Evolutionary conservation across 768 basidiomycete species (phyloP).

Genomic region (Tylopilus vinaceipallidus): DNA sequence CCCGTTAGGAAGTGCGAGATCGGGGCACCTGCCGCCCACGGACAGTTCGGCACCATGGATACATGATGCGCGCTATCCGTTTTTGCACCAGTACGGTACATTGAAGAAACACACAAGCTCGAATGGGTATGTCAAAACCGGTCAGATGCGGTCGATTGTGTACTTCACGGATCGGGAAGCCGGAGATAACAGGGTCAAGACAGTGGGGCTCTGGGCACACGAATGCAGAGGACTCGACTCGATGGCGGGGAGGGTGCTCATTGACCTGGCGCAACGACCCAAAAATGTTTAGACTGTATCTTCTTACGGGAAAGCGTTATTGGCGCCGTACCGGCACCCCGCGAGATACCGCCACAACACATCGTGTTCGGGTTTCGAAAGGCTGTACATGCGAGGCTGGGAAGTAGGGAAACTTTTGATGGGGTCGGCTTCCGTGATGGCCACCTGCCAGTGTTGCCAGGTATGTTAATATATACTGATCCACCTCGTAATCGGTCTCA

Average conservation of each 20-base stretch:
- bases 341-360: not conserved
- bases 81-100: not conserved
- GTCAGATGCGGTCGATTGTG: not conserved
- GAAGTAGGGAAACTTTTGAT: constrained; percentile 10
- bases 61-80: not conserved
- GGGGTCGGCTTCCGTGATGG: constrained; percentile 18
- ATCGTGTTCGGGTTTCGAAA: not conserved
- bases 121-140: not conserved
- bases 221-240: too few species aligned
- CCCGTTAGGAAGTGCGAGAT: not conserved
- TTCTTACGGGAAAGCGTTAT: not conserved
- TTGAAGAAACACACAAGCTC: not conserved
- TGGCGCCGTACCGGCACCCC: not conserved
- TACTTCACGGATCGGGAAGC: not conserved
- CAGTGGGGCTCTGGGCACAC: too few species aligned
- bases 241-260: too few species aligned
- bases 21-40: not conserved
- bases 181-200: not conserved
- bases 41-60: not conserved
- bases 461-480: constrained; percentile 16
- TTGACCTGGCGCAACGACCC: too few species aligned
- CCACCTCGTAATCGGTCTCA: not conserved
- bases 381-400: constrained; percentile 14
- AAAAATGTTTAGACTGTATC: too few species aligned
- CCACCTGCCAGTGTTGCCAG: constrained; percentile 20